Percentiles rank a stretch among this genome's conserved stretches.
Evolutionary conservation across 2,329 filamentous ascomycete species (phyloP).

Genomic region (Diaporthe aspalathi): DNA sequence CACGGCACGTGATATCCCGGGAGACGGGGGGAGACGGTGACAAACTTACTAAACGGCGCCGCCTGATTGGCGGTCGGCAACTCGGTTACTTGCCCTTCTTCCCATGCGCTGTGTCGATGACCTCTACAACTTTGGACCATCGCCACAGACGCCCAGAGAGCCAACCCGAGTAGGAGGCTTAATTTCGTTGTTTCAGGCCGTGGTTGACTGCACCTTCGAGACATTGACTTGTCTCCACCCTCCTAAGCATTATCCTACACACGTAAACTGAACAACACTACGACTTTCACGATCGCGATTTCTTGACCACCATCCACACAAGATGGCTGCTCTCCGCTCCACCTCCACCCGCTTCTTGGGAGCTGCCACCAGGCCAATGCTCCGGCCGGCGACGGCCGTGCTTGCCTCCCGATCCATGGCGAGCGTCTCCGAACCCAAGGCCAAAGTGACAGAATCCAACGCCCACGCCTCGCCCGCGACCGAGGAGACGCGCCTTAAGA

Average conservation of each 20-base stretch:
- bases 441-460: conserved; percentile 37
- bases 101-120: conserved; percentile 18
- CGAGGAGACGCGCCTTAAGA: conserved; percentile 81
- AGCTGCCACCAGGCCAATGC: conserved; percentile 55
- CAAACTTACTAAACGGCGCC: conserved; percentile 8
- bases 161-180: conserved; percentile 15
- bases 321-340: conserved; percentile 73
- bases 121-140: conserved; percentile 26
- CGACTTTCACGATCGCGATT: conserved; percentile 4
- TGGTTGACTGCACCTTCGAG: not conserved
- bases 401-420: conserved; percentile 62
- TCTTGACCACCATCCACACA: conserved; percentile 39
- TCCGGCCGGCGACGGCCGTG: conserved; percentile 53
- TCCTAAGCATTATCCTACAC: not conserved
- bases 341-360: conserved; percentile 64
- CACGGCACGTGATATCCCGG: conserved; percentile 28
- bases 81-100: conserved; percentile 27
- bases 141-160: conserved; percentile 30
- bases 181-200: conserved; percentile 11
- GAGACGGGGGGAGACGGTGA: not conserved
- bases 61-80: conserved; percentile 32
- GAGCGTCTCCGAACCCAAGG: conserved; percentile 63
- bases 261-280: conserved; percentile 17
- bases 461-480: conserved; percentile 57
- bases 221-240: not conserved